Base-by-base conservation (phyloP, 1,284 basidiomycete species). In the Mrakiaceae sp. region DNA sequence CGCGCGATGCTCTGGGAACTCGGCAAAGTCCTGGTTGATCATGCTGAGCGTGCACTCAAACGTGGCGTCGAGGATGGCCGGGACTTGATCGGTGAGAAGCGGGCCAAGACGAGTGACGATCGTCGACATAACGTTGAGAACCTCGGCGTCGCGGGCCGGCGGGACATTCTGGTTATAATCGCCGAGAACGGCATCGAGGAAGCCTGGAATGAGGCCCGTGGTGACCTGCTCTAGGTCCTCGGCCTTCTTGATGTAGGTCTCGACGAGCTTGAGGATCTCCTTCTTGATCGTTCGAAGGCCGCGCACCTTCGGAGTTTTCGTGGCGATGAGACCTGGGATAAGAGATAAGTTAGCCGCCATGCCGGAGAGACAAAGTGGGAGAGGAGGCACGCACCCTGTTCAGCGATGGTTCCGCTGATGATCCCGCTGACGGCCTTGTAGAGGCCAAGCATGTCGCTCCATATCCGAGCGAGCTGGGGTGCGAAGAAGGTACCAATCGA, bases 1-100 rank as follows among this genome's bases (percentile, higher is more conserved):
- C 48, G 88, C 87, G 67, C 96, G 90, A 76, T 98, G 95, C 76
- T 99, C 96, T 39, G 96, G 96, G 79, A 84, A 99, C 78, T 98
- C 96, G 27, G 94, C 81, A 72, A 98, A 96, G 80, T 99, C 96
- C 81, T 96, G 90, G 77, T 96, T 98, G 77, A 99, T 99, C 96
- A 98, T 99, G 72, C 87, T 88, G 68, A 99, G 79, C 4, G 96
- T 99, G 53, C 92, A 92, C 78, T 97, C 94, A 71, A 99, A 98
- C 60, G 98, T 90, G 14, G 95, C 93, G 72, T 98, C 96, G 50
- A 99, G 82, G 67, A 97, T 90, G 3, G 95, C 88, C 2, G 89
- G 87, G n/a, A 98, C 88, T 84, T 98, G 94, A 46, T 92, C 89
- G 8, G 89, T 95, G 62, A 98, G 82, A 57, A 93, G 80, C 44